These are phyloP conservation scores for Arthrocladium fulminans DNA, from an alignment of 2,329 filamentous ascomycete genomes.

Conservation along the genomic window DNA sequence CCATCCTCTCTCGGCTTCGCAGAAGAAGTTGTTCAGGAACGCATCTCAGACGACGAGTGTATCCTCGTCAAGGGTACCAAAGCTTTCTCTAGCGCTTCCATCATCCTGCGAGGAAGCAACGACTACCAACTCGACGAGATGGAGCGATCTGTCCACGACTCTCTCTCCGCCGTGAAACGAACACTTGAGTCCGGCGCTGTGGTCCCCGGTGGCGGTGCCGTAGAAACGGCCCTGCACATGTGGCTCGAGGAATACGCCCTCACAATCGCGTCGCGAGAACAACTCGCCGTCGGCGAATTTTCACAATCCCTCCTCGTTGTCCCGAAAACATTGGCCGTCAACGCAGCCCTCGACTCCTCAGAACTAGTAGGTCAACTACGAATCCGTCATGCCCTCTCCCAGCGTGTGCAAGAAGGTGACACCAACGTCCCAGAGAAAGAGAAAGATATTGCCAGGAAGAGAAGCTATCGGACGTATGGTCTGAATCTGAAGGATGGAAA, in stretches of 20 bases:
- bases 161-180: constrained; percentile 90
- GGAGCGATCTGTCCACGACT: constrained; percentile 97
- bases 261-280: constrained; percentile 90
- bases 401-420: constrained; percentile 81
- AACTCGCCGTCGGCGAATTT: constrained; percentile 96
- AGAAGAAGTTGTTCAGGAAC: constrained; percentile 95
- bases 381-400: constrained; percentile 85
- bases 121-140: constrained; percentile 97
- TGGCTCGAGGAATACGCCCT: constrained; percentile 98
- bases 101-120: constrained; percentile 90
- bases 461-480: constrained; percentile 98
- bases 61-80: constrained; percentile 96
- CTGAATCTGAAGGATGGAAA: constrained; percentile 82
- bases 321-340: constrained; percentile 92
- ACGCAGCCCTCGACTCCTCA: constrained; percentile 91
- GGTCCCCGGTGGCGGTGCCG: constrained; percentile 89
- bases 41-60: constrained; percentile 97
- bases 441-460: constrained; percentile 82
- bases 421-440: constrained; percentile 63
- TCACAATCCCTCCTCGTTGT: constrained; percentile 89
- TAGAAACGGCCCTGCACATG: constrained; percentile 98
- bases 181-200: constrained; percentile 95
- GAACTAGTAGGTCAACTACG: constrained; percentile 93
- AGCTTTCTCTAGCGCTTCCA: constrained; percentile 83
- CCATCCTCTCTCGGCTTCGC: constrained; percentile 79